Conservation (phyloP, 495 filamentous ascomycete species). For the Tuber umbilicatum region DNA sequence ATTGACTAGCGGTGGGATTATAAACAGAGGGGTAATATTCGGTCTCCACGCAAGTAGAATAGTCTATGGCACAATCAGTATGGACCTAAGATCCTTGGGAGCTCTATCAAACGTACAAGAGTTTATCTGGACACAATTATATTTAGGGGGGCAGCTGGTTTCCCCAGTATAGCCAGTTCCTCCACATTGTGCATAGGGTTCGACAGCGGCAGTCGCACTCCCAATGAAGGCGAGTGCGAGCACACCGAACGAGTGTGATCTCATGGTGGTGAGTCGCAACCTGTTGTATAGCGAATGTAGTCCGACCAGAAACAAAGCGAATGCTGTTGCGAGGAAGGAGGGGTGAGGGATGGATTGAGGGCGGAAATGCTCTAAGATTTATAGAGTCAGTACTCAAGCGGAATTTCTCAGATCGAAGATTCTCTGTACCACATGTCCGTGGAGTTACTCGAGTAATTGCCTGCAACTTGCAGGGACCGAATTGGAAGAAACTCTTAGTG, state of each 20-base stretch:
- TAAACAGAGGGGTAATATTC: slow-evolving; percentile 10
- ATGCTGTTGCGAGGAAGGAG: background rate
- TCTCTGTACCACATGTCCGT: slow-evolving; percentile 1
- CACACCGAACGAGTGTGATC: slow-evolving; percentile 29
- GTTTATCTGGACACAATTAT: slow-evolving; percentile 14
- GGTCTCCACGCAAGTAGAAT: slow-evolving; percentile 13
- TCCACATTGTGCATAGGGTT: slow-evolving; percentile 16
- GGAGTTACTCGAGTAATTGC: background rate
- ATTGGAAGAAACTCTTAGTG: background rate
- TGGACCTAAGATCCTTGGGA: slow-evolving; percentile 2
- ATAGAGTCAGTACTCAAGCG: background rate
- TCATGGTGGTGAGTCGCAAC: slow-evolving; percentile 41
- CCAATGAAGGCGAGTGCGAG: slow-evolving; percentile 23
- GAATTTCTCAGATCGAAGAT: background rate
- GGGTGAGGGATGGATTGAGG: background rate
- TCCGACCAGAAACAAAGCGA: slow-evolving; percentile 2
- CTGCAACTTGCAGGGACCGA: background rate
- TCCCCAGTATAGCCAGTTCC: slow-evolving; percentile 16
- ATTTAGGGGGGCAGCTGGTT: slow-evolving; percentile 13
- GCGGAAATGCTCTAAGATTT: background rate
- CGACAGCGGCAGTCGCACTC: slow-evolving; percentile 14
- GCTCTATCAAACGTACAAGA: slow-evolving; percentile 9
- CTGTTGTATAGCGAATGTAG: background rate
- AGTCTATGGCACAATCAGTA: slow-evolving; percentile 11
- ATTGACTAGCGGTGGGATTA: slow-evolving; percentile 1